Base-by-base conservation (phyloP, 352 stramenopile species). In the Globisporangium recalcitrans region DNA sequence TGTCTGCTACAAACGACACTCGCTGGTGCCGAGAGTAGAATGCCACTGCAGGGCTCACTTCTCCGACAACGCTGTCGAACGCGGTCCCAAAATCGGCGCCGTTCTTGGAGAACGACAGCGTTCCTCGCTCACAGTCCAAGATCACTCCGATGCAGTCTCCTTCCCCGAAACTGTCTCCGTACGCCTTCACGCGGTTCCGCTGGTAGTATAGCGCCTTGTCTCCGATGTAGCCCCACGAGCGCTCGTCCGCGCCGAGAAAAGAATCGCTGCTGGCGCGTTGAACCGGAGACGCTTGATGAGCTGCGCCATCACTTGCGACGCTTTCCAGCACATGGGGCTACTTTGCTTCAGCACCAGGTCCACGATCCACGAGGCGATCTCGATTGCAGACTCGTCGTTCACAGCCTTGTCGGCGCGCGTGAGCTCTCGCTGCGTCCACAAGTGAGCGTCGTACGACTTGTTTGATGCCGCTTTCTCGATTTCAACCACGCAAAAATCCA, bases 191-290 rank as follows among this genome's bases (percentile, higher is more conserved):
- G 9, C 97, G 98, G 60, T 96, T 97, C 24, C 97, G 81, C 63
- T 98, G 96, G 67, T 99, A 98, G 71, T 98, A 99, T 14, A 99
- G 74, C n/a, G 96, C 96, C 68, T 98, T 96, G 56, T 98, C 98
- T 0, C 97, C 97, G 58, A 99, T 99, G 58, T 98, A 98, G 9
- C 97, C 97, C 97, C 97, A 99, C 0, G 96, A 98, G 44, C 98
- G 85, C 31, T 97, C 92, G 60, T 99, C 97, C 9, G 96, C 92
- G 1, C 97, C 97, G 22, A 99, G 80, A 70, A 99, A 99, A 4
- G 96, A 98, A 49, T 96, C 91, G 14, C 95, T 73, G 66, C 96
- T 98, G 0, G 89, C 91, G 51, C 89, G 79, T 16, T 80, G 27
- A 49, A 68, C 10, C 74, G 60, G 2, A 85, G 63, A 0, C 62